Evolutionary conservation across 2,329 filamentous ascomycete genomes (phyloP), one percentile per base, ranked within the genome.

Genomic region (Stenocarpella maydis): DNA sequence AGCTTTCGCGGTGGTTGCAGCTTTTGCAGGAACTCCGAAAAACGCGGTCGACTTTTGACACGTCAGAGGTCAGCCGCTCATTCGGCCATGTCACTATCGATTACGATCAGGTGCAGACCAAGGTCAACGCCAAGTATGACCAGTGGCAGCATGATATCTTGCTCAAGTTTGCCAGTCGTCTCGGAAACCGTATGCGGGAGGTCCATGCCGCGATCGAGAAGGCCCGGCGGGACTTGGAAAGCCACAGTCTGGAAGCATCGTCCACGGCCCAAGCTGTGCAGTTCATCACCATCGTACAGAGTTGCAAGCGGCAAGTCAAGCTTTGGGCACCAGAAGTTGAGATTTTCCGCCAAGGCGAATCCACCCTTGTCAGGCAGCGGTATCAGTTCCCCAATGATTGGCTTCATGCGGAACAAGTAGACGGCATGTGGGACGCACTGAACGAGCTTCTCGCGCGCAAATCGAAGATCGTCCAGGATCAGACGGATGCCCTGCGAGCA

Each of bases 101-200:
- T 79, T 99, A 99, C 77, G 96, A 98, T 76, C 97, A 99, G 80
- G 96, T 99, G 0, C 97, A 99, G 80, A 94, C 95, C 69, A 98
- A 97, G 81, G 96, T 99, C 79, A 99, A 98, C 76, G 94, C 94
- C 75, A 99, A 98, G 80, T 99, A 99, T 78, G 97, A 99, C 78
- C 95, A 98, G 79, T 99, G 97, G 96, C 96, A 99, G 80, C 94
- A 98, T 75, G 96, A 99, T 74, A 97, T 99, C 67, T 85, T 98
- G 45, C 88, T 92, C 74, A 97, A 97, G 78, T 99, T 99, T 80
- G 96, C 94, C 45, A 87, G 88, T 68, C 93, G 96, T 68, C 91
- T 99, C 54, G 94, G 95, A 55, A 92, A 89, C 72, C 92, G 95
- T 61, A 97, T 98, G 90, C 89, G 94, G 60, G 96, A 99, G 76